phyloP scores from a whole-genome alignment of 1,139 yeast genomes.

The Suhomyces anneliseae region DNA sequence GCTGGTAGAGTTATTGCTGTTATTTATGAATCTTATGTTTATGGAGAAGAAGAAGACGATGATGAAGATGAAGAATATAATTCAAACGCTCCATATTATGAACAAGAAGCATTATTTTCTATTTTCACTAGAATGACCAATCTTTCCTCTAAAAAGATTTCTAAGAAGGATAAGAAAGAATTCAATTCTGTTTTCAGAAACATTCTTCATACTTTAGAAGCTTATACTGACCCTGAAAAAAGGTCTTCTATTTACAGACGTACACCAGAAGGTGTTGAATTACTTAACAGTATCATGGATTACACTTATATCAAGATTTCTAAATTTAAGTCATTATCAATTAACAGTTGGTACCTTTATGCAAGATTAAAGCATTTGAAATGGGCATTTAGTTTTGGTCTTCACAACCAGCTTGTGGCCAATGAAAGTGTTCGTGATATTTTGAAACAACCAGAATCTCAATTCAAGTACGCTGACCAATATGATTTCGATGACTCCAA shows the following conservation, averaged over 20 bases:
- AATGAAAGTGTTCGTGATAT: slow-evolving; percentile 48
- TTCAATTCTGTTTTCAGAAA: slow-evolving; percentile 65
- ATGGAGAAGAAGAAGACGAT: slow-evolving; percentile 32
- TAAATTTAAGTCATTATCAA: slow-evolving; percentile 56
- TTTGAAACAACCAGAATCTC: slow-evolving; percentile 39
- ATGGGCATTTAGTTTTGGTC: slow-evolving; percentile 72
- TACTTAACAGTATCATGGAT: slow-evolving; percentile 36
- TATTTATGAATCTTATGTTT: slow-evolving; percentile 58
- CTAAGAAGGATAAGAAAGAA: slow-evolving; percentile 63
- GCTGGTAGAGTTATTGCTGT: slow-evolving; percentile 64
- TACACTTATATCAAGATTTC: slow-evolving; percentile 55
- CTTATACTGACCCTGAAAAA: slow-evolving; percentile 39
- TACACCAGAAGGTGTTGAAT: slow-evolving; percentile 41
- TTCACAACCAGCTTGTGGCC: slow-evolving; percentile 59
- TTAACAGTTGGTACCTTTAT: slow-evolving; percentile 67
- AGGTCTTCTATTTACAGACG: slow-evolving; percentile 37
- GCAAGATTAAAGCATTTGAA: slow-evolving; percentile 60
- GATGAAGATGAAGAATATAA: slow-evolving; percentile 41
- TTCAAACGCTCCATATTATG: slow-evolving; percentile 57
- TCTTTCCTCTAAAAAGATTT: slow-evolving; percentile 54
- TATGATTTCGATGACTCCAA: slow-evolving; percentile 11
- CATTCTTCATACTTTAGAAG: slow-evolving; percentile 50
- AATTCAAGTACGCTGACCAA: slow-evolving; percentile 14
- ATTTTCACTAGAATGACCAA: slow-evolving; percentile 49
- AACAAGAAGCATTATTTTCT: slow-evolving; percentile 50